Conservation (phyloP, 2,329 filamentous ascomycete genomes). For the Diaporthe ampelina region DNA sequence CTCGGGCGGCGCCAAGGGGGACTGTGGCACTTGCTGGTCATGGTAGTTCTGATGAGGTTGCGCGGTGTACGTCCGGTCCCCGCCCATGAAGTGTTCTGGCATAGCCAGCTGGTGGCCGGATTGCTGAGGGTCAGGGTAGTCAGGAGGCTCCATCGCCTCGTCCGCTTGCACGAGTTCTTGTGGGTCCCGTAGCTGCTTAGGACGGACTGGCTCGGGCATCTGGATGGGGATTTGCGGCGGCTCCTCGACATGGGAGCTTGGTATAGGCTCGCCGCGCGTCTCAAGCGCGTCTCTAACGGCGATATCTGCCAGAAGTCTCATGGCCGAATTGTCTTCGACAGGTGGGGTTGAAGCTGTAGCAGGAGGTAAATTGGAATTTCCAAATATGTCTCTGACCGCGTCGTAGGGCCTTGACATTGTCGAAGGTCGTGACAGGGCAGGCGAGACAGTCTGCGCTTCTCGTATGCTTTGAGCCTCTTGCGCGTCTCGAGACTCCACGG, state of each 20-base stretch:
- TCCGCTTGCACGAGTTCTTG: constrained; percentile 38
- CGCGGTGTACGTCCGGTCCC: constrained; percentile 22
- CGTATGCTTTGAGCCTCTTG: constrained; percentile 37
- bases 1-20: constrained; percentile 38
- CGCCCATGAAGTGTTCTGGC: constrained; percentile 33
- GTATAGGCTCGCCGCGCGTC: background rate
- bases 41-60: constrained; percentile 34
- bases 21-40: constrained; percentile 34
- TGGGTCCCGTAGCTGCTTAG: constrained; percentile 38
- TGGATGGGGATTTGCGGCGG: constrained; percentile 36
- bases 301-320: constrained; percentile 36
- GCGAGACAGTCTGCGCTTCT: constrained; percentile 25
- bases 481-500: constrained; percentile 28
- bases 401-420: constrained; percentile 58
- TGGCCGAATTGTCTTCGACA: constrained; percentile 25
- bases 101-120: constrained; percentile 37
- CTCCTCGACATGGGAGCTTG: constrained; percentile 29
- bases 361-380: constrained; percentile 49
- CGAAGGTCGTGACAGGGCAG: constrained; percentile 40
- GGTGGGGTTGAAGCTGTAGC: constrained; percentile 41
- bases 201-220: constrained; percentile 41
- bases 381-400: constrained; percentile 60
- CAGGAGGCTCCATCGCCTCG: background rate
- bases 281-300: constrained; percentile 3
- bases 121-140: constrained; percentile 39